Evolutionary conservation across 768 basidiomycete genomes (phyloP), one percentile per base, ranked within the genome.

Genomic region (Lentinula raphanica): DNA sequence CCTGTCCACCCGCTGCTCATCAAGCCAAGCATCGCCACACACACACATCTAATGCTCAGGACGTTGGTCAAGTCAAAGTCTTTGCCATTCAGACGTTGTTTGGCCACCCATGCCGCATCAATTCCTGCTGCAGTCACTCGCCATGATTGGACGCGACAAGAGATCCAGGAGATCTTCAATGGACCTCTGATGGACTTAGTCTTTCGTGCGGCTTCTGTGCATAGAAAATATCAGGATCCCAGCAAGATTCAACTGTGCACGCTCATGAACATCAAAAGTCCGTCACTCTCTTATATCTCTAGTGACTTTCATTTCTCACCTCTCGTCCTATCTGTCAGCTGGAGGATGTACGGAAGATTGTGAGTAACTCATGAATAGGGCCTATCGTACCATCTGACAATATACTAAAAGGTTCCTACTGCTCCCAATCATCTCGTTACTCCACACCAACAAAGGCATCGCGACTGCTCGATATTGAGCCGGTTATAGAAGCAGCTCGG

Each of bases 191-290:
- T 98, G 65, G 90, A 94, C 45, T 86, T 96, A 55, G 86, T 96
- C 60, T 98, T 90, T 71, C 83, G 85, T 51, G 88, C 96, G 35
- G 91, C 94, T 13, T 71, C 82, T 2, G 81, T 95, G 11, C 96
- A 98, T 71, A 79, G 95, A 62, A 81, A 87, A 67, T 78, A 90
- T 70, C 93, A 97, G 64, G 89, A 95, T 73, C 87, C 94, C 31
- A 80, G 73, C 64, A 93, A 97, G 77, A 85, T 98, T 29, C 96
- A 98, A 73, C 81, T 98, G 31, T 98, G 95, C 66, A 98, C 96
- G 3, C 80, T 98, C 29, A 94, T 98, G 90, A 98, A 98, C 70
- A 98, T 98, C 73, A 98, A 98, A 74, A 94, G 94, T 92, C 44
- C 65, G 58, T 64, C 64, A 54, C 64, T 65, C 61, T 67, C 23